These are phyloP conservation scores for Penicillium sp. DNA, from an alignment of 2,329 filamentous ascomycete genomes.

Conservation along the genomic window DNA sequence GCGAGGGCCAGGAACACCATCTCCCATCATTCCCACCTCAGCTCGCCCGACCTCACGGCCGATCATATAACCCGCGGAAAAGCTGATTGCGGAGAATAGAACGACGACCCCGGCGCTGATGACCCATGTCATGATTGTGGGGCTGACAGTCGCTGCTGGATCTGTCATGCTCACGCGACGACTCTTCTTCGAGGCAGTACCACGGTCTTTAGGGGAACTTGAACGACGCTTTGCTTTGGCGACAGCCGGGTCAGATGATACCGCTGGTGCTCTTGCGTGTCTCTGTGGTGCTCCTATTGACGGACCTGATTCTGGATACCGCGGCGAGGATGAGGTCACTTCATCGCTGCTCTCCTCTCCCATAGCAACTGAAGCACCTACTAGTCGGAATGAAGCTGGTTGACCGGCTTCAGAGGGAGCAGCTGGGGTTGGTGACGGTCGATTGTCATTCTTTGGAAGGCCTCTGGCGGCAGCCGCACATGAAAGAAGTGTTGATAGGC, in stretches of 20 bases:
- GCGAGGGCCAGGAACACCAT: conserved; percentile 23
- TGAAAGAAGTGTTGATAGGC: conserved; percentile 89
- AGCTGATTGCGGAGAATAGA: conserved; percentile 55
- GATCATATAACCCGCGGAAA: conserved; percentile 55
- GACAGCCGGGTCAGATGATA: conserved; percentile 9
- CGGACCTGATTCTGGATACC: conserved; percentile 14
- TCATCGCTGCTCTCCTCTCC: conserved; percentile 33
- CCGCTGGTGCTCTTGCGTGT: conserved; percentile 18
- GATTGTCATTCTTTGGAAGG: conserved; percentile 53
- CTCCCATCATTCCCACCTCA: conserved; percentile 37
- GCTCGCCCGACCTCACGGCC: conserved; percentile 51
- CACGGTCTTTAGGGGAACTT: conserved; percentile 34
- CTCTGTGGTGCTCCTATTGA: conserved; percentile 17
- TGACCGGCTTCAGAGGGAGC: conserved; percentile 30
- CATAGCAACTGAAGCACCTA: conserved; percentile 53
- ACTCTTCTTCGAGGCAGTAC: conserved; percentile 27
- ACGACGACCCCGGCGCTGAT: conserved; percentile 58
- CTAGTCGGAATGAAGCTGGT: conserved; percentile 49
- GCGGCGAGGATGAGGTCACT: conserved; percentile 13
- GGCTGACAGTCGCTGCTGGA: conserved; percentile 38
- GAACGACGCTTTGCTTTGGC: conserved; percentile 28
- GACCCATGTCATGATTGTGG: conserved; percentile 58
- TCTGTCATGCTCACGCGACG: conserved; percentile 27
- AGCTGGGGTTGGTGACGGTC: conserved; percentile 17
- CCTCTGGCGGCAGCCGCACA: conserved; percentile 83